Percentiles rank a stretch among this genome's conserved stretches.
phyloP scores from a whole-genome alignment of 2,329 filamentous ascomycete genomes.

The Akanthomyces dipterigenus region DNA sequence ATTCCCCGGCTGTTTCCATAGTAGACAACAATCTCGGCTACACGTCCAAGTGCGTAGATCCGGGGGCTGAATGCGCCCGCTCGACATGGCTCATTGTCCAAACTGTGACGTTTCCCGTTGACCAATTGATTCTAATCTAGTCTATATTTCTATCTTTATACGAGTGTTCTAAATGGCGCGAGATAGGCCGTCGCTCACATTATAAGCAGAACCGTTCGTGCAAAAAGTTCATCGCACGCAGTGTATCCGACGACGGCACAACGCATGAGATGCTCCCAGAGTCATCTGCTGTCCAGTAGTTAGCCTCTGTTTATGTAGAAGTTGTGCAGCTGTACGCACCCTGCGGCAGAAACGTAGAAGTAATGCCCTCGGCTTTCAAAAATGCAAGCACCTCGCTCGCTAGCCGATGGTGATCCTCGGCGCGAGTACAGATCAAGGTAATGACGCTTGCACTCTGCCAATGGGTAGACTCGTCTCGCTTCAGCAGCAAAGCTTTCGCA shows the following conservation, averaged over 20 bases:
- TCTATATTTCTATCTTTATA: neutral
- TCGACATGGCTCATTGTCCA: neutral
- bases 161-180: neutral
- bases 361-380: neutral
- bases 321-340: neutral
- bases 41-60: neutral
- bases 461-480: conserved; percentile 22
- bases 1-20: neutral
- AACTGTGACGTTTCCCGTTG: no score
- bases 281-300: neutral
- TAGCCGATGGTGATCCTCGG: neutral
- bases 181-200: neutral
- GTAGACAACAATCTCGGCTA: no score
- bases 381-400: neutral
- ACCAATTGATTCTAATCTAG: neutral
- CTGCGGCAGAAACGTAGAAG: neutral
- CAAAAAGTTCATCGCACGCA: neutral
- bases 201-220: neutral
- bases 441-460: neutral
- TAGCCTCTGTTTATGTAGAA: neutral
- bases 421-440: neutral
- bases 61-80: neutral
- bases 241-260: neutral
- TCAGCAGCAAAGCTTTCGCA: neutral
- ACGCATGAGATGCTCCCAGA: neutral